Percentiles rank a stretch among this genome's conserved stretches.
Conservation (phyloP, 2,329 filamentous ascomycete species). For the Periconia sp. region DNA sequence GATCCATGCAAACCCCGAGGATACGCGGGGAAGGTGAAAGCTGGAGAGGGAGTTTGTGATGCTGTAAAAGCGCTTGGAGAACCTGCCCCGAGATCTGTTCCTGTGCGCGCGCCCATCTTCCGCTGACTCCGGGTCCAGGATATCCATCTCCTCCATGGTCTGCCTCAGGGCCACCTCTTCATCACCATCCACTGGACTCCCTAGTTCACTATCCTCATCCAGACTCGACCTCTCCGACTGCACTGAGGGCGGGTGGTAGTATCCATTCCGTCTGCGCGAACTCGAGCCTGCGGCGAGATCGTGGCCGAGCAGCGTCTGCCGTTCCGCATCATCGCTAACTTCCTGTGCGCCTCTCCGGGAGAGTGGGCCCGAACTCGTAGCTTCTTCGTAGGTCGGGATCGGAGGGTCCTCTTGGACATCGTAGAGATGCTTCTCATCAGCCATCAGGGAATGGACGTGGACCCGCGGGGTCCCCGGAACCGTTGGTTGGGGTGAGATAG, state of each 20-base stretch:
- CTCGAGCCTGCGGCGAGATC: conserved; percentile 38
- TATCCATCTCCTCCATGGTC: conserved; percentile 77
- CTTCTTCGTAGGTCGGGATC: conserved; percentile 86
- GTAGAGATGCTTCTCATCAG: conserved; percentile 49
- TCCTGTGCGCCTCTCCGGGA: conserved; percentile 63
- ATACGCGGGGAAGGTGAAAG: conserved; percentile 56
- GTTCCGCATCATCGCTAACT: conserved; percentile 73
- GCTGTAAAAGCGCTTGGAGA: conserved; percentile 63
- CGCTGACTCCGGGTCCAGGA: conserved; percentile 43
- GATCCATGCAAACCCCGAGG: conserved; percentile 31
- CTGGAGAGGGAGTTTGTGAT: conserved; percentile 64
- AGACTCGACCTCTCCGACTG: conserved; percentile 74
- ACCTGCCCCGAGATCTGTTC: conserved; percentile 41
- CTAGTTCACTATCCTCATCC: conserved; percentile 57
- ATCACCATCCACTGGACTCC: conserved; percentile 61
- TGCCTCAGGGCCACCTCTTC: conserved; percentile 70
- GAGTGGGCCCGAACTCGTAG: conserved; percentile 64
- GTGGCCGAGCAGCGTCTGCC: conserved; percentile 74
- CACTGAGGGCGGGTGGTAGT: conserved; percentile 81
- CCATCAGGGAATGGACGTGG: conserved; percentile 32
- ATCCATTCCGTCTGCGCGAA: conserved; percentile 44
- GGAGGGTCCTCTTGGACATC: conserved; percentile 62
- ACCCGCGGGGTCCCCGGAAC: conserved; percentile 16
- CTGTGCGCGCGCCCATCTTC: conserved; percentile 37
- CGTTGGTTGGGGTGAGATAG: conserved; percentile 8